Base-by-base conservation (phyloP, 345 rosid species). In the Dimocarpus longan region DNA sequence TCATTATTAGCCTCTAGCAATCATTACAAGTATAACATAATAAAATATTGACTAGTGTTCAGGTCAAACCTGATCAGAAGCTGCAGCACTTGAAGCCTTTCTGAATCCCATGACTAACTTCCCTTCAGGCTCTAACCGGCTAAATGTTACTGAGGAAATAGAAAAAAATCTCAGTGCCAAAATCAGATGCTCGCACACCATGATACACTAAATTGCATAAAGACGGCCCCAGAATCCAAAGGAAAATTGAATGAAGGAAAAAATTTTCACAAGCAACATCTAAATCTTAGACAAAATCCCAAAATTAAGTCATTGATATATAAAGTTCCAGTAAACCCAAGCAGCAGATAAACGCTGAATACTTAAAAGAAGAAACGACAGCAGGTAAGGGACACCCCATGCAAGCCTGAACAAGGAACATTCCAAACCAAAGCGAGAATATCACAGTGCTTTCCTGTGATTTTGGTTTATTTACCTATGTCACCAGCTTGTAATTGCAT, bases 401-500 rank as follows among this genome's bases (percentile, higher is more conserved):
- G 56, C 64, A 59, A 70, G n/a, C 82, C 40, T 40, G 78, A 66
- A 59, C 54, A 68, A 28, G 59, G 37, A 78, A 79, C 26, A 43
- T 64, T 16, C 64, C 19, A 46, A 54, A 43, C 70, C 48, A 56
- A 56, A 72, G 8, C 40, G 19, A 44, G 10, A 78, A 59, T 64
- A 12, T 21, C 4, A 57, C 62, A 52, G 32, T 65, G 37, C 59
- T 62, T 68, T 81, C 52, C 54, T 52, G 73, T 64, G 64, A 73
- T 52, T 63, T 59, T 44, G 68, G 15, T 60, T 56, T 73, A 75
- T 83, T 32, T 91, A 96, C 99, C 93, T 84, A 87, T 90, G 84
- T 96, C 99, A 68, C 99, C 99, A 18, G 99, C 98, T 87, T 94
- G 99, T 88, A 94, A 82, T 83, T 86, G 90, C 98, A 96, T 86